Evolutionary conservation across 768 basidiomycete species (phyloP).

Genomic region (Phylloporus sp.): DNA sequence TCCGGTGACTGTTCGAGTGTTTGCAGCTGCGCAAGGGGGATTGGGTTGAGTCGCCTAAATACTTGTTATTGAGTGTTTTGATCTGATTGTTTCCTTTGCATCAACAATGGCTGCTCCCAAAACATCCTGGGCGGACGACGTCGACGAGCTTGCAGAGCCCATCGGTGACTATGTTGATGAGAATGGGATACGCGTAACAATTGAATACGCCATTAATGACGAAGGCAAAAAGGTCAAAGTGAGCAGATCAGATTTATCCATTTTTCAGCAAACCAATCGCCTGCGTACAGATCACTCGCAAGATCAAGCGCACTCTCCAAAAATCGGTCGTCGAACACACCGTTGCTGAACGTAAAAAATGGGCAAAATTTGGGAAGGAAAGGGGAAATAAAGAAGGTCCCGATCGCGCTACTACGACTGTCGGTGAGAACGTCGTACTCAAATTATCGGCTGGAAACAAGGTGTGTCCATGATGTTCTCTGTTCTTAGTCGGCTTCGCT

Average conservation of each 20-base stretch:
- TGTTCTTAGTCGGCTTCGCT: not conserved
- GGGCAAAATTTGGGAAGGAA: slow-evolving; percentile 93
- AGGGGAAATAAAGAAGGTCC: slow-evolving; percentile 84
- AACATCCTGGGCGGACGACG: slow-evolving; percentile 87
- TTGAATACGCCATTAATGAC: slow-evolving; percentile 83
- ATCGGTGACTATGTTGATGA: slow-evolving; percentile 73
- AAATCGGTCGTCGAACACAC: slow-evolving; percentile 91
- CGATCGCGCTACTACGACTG: slow-evolving; percentile 89
- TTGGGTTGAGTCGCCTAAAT: not conserved
- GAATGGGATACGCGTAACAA: slow-evolving; percentile 81
- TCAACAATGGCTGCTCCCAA: slow-evolving; percentile 37
- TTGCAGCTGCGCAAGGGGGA: too few species aligned
- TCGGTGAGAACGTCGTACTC: slow-evolving; percentile 69
- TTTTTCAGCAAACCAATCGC: not conserved
- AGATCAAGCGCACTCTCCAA: slow-evolving; percentile 81
- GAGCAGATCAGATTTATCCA: slow-evolving; percentile 1
- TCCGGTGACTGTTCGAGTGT: too few species aligned
- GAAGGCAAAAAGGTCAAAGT: slow-evolving; percentile 96
- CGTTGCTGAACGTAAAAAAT: slow-evolving; percentile 90
- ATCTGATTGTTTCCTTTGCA: not conserved
- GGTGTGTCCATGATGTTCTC: slow-evolving; percentile 31
- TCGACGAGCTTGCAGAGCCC: slow-evolving; percentile 65
- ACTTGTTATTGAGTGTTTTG: slow-evolving; percentile 16
- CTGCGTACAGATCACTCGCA: slow-evolving; percentile 67
- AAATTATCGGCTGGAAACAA: slow-evolving; percentile 64